Evolutionary conservation across 805 yeast species (phyloP).

Genomic region (Gaillardinia entomophila): DNA sequence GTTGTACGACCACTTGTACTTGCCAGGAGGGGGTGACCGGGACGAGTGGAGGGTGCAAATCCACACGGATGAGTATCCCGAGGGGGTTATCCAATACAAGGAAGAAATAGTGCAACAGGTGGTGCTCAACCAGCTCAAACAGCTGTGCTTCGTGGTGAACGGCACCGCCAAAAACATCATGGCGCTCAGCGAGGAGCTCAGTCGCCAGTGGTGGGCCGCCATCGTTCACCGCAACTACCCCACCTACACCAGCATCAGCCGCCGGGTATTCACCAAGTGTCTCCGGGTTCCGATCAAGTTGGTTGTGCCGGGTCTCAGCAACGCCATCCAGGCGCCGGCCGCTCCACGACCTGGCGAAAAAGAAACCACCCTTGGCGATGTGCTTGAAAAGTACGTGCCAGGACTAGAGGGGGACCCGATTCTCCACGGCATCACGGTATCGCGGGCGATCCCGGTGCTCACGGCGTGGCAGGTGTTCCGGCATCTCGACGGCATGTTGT

Average conservation of each 20-base stretch:
- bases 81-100: conserved; percentile 13
- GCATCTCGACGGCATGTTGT: conserved; percentile 32
- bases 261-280: conserved; percentile 18
- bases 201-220: conserved; percentile 53
- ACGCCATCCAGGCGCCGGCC: conserved; percentile 26
- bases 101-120: conserved; percentile 36
- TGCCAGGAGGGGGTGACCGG: conserved; percentile 36
- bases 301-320: conserved; percentile 33
- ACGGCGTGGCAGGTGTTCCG: conserved; percentile 29
- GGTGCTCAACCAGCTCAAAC: conserved; percentile 79
- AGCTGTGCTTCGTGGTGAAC: conserved; percentile 66
- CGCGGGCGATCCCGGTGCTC: conserved; percentile 6
- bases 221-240: conserved; percentile 30
- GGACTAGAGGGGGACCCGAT: conserved; percentile 4
- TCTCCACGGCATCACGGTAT: too few species aligned
- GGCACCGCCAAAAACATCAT: conserved; percentile 81
- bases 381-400: conserved; percentile 9
- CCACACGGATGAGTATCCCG: conserved; percentile 5
- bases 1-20: conserved; percentile 49
- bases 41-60: conserved; percentile 37
- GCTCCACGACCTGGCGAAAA: too few species aligned
- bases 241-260: conserved; percentile 18
- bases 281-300: conserved; percentile 45
- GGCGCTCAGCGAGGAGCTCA: conserved; percentile 61
- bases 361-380: conserved; percentile 7